Percentiles rank a stretch among this genome's conserved stretches.
Conservation (phyloP, 768 basidiomycete species). For the Tephrocybe sp. region DNA sequence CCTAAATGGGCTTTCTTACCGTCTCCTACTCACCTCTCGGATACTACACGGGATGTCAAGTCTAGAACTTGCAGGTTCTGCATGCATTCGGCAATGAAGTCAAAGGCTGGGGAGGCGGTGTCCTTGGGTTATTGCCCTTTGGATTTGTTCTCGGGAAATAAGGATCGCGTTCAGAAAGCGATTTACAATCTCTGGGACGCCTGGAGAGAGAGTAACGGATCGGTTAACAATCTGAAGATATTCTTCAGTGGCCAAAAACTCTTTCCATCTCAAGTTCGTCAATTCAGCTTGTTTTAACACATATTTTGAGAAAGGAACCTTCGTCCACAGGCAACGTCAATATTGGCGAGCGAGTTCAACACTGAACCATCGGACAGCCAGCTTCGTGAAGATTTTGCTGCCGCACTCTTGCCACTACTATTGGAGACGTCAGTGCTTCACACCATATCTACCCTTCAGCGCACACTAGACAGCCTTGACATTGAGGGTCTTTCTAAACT, state of each 20-base stretch:
- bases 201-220: constrained; percentile 67
- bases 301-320: not conserved
- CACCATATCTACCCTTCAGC: constrained; percentile 62
- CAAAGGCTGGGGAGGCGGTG: constrained; percentile 34
- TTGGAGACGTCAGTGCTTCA: constrained; percentile 51
- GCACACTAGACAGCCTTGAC: constrained; percentile 77
- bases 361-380: constrained; percentile 17
- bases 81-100: constrained; percentile 73
- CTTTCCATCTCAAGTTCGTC: constrained; percentile 55
- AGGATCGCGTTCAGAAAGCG: constrained; percentile 60
- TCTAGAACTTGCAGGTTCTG: constrained; percentile 82
- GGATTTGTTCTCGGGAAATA: constrained; percentile 81
- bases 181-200: constrained; percentile 68
- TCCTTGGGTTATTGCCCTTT: constrained; percentile 77
- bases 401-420: constrained; percentile 48
- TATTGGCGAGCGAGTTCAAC: constrained; percentile 24
- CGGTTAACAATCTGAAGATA: constrained; percentile 79
- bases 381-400: constrained; percentile 52
- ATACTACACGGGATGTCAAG: constrained; percentile 59
- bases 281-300: not conserved
- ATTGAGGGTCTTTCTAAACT: constrained; percentile 74
- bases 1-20: constrained; percentile 99
- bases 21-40: constrained; percentile 55
- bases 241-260: constrained; percentile 69
- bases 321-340: constrained; percentile 23